Evolutionary conservation across 2,329 filamentous ascomycete species (phyloP), one percentile per base, ranked within the genome.

Genomic region (Exophiala dermatitidis): DNA sequence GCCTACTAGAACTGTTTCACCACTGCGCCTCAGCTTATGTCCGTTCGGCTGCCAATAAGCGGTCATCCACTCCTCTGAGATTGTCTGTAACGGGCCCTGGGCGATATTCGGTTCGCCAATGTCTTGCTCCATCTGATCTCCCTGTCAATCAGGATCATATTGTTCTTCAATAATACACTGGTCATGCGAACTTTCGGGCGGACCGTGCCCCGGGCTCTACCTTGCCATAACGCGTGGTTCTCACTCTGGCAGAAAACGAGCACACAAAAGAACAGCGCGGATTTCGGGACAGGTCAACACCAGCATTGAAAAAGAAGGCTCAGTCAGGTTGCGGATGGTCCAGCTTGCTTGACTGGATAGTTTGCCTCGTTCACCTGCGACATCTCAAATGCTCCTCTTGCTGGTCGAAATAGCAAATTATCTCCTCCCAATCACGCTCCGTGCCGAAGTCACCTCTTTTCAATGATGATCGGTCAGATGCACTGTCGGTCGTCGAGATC

Each of bases 401-500:
- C 41, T 29, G 12, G 41, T 5, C 12, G 5, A 6, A 4, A 29
- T 44, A 28, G 41, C 7, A 5, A n/a, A 44, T 30, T 7, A 10
- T 5, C 28, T 28, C 26, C 28, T 8, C 30, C 41, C 41, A 57
- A 50, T 50, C 36, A 53, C 38, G 48, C n/a, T 44, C 7, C 12
- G 12, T 33, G 31, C 12, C 12, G 33, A 48, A 34, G 26, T 29
- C 44, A 36, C 40, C 33, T 43, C 33, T 26, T n/a, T 26, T 5
- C 5, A 41, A n/a, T n/a, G 12, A 40, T 37, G 30, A 32, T 48
- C 2, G 29, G n/a, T 12, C 42, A 53, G 54, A 50, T 57, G 54
- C 50, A 53, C 29, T 19, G 36, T 49, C 36, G 19, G 48, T 10
- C 42, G 42, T 41, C 48, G 36, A 53, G 29, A 42, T 48, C 54